These are phyloP conservation scores for Colletotrichum sublineola DNA, from an alignment of 2,329 filamentous ascomycete genomes.

Conservation along the genomic window DNA sequence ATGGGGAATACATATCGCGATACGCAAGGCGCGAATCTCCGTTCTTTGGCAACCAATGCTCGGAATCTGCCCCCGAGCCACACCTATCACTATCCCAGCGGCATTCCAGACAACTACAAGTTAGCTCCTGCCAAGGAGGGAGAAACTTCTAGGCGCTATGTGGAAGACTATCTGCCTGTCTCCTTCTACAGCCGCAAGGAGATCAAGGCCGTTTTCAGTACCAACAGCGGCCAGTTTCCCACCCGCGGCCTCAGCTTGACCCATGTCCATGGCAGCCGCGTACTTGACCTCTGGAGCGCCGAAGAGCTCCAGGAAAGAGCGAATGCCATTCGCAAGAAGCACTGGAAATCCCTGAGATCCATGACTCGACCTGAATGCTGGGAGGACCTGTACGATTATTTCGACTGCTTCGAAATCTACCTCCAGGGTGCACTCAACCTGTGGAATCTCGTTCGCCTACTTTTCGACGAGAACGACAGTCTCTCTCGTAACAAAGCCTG, in stretches of 20 bases:
- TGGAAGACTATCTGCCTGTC: slow-evolving; percentile 53
- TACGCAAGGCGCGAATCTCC: not conserved
- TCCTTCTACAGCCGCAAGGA: slow-evolving; percentile 53
- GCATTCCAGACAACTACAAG: slow-evolving; percentile 52
- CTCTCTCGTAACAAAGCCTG: slow-evolving; percentile 48
- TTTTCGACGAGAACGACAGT: slow-evolving; percentile 57
- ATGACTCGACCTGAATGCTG: slow-evolving; percentile 52
- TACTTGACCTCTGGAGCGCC: slow-evolving; percentile 54
- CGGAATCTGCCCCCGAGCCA: slow-evolving; percentile 41
- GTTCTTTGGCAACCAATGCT: not conserved
- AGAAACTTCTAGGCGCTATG: slow-evolving; percentile 47
- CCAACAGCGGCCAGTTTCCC: slow-evolving; percentile 46
- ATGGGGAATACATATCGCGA: not conserved
- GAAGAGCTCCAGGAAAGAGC: slow-evolving; percentile 55
- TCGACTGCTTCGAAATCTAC: slow-evolving; percentile 63
- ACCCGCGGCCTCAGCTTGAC: slow-evolving; percentile 48
- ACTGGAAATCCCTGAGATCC: slow-evolving; percentile 53
- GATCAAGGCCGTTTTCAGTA: slow-evolving; percentile 57
- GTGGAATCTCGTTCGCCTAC: slow-evolving; percentile 59
- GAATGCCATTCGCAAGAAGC: slow-evolving; percentile 54
- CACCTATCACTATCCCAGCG: slow-evolving; percentile 52
- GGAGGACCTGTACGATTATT: slow-evolving; percentile 62
- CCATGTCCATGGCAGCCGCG: slow-evolving; percentile 48
- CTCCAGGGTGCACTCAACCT: slow-evolving; percentile 62
- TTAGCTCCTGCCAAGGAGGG: slow-evolving; percentile 48